Evolutionary conservation across 768 basidiomycete genomes (phyloP).

Genomic region (Tremella yokohamensis): DNA sequence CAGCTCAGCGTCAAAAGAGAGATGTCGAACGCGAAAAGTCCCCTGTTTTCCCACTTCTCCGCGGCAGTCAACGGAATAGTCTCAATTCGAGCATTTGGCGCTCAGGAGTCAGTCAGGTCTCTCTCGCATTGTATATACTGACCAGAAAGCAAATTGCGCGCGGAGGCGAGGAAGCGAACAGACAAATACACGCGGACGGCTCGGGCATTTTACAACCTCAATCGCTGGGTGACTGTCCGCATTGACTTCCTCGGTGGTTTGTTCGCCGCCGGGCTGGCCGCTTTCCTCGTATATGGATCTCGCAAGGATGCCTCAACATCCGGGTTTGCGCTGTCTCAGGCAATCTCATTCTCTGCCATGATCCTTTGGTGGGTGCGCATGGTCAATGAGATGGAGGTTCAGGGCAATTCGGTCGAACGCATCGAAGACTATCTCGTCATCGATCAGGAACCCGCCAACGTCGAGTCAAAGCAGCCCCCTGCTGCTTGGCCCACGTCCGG

Average conservation of each 20-base stretch:
- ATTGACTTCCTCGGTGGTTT: slow-evolving; percentile 63
- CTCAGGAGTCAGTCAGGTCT: slow-evolving; percentile 51
- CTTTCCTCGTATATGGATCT: slow-evolving; percentile 58
- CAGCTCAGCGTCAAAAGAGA: slow-evolving; percentile 61
- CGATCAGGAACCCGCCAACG: slow-evolving; percentile 58
- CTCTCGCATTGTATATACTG: neutral
- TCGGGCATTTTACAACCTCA: slow-evolving; percentile 51
- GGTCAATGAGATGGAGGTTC: slow-evolving; percentile 49
- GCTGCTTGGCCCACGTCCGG: slow-evolving; percentile 66
- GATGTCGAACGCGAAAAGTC: slow-evolving; percentile 58
- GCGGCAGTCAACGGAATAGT: slow-evolving; percentile 60
- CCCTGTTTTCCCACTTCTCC: slow-evolving; percentile 58
- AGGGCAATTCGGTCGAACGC: slow-evolving; percentile 53
- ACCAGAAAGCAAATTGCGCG: slow-evolving; percentile 51
- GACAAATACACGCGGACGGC: slow-evolving; percentile 55
- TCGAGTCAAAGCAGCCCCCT: slow-evolving; percentile 56
- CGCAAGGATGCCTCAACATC: slow-evolving; percentile 43
- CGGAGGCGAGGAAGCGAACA: slow-evolving; percentile 56
- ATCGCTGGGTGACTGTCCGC: slow-evolving; percentile 52
- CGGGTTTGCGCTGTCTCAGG: slow-evolving; percentile 50
- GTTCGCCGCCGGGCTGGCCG: slow-evolving; percentile 60
- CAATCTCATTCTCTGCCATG: slow-evolving; percentile 44
- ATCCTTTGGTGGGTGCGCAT: slow-evolving; percentile 45
- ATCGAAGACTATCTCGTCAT: slow-evolving; percentile 60
- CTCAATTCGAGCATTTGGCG: slow-evolving; percentile 66